Conservation (phyloP, 2,329 filamentous ascomycete genomes). For the Reticulascus tulasneorum region DNA sequence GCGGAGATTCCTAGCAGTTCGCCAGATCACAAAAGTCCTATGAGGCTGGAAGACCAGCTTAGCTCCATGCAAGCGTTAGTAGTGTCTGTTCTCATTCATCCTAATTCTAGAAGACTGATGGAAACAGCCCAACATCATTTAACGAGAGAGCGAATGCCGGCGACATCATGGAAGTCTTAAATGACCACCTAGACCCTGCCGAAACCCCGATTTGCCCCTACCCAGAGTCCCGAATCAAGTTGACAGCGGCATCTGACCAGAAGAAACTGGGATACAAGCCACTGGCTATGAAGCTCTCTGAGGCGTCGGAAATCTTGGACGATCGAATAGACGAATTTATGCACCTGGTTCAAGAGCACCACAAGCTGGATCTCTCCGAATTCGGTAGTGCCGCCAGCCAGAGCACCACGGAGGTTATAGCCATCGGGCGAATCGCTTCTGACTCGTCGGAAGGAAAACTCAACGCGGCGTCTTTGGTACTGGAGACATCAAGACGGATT, state of each 20-base stretch:
- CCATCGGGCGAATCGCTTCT: slow-evolving; percentile 86
- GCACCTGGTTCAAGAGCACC: slow-evolving; percentile 66
- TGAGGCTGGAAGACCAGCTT: slow-evolving; percentile 35
- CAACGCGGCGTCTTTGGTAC: slow-evolving; percentile 77
- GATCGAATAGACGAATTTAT: slow-evolving; percentile 91
- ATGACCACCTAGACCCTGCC: slow-evolving; percentile 64
- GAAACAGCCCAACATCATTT: slow-evolving; percentile 58
- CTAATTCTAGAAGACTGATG: background rate
- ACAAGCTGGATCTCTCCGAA: slow-evolving; percentile 70
- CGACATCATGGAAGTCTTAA: slow-evolving; percentile 78
- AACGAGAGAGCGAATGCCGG: slow-evolving; percentile 74
- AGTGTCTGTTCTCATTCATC: background rate
- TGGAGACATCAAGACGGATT: slow-evolving; percentile 81
- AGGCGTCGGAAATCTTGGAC: slow-evolving; percentile 89
- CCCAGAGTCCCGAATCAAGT: slow-evolving; percentile 72
- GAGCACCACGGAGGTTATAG: slow-evolving; percentile 81
- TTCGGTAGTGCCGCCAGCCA: slow-evolving; percentile 86
- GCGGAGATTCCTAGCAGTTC: slow-evolving; percentile 39
- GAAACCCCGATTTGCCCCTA: slow-evolving; percentile 70
- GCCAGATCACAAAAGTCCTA: slow-evolving; percentile 35
- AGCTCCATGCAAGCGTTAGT: slow-evolving; percentile 35
- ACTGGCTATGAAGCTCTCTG: slow-evolving; percentile 90
- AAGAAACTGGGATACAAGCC: slow-evolving; percentile 91
- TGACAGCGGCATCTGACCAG: slow-evolving; percentile 81
- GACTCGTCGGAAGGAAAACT: slow-evolving; percentile 83